Percentiles rank a stretch among this genome's conserved stretches.
Evolutionary conservation across 2,329 filamentous ascomycete species (phyloP).

Genomic region (Claviceps maximensis): DNA sequence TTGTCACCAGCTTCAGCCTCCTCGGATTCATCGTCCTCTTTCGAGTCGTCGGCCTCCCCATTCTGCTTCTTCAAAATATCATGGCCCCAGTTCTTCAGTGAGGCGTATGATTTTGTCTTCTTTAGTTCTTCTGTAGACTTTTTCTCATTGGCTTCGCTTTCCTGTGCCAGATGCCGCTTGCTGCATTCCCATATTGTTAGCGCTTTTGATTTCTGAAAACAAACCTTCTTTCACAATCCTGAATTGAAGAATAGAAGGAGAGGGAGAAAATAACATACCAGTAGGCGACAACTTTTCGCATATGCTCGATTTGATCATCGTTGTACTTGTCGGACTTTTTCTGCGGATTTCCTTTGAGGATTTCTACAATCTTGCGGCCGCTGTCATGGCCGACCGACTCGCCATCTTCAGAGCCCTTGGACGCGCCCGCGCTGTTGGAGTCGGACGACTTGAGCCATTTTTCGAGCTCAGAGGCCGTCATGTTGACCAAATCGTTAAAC

Average conservation of each 20-base stretch:
- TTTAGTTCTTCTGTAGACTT: constrained; percentile 31
- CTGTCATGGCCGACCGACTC: constrained; percentile 53
- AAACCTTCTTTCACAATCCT: too few relatives aligned
- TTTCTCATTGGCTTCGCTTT: constrained; percentile 42
- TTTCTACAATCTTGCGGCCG: constrained; percentile 49
- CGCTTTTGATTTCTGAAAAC: too few relatives aligned
- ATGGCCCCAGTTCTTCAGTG: constrained; percentile 50
- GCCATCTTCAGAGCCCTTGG: constrained; percentile 40
- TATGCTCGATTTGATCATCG: constrained; percentile 41
- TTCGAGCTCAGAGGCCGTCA: constrained; percentile 46
- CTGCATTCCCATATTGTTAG: too few relatives aligned
- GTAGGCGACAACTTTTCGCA: constrained; percentile 50
- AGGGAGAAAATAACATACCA: constrained; percentile 23
- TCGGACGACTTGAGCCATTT: constrained; percentile 47
- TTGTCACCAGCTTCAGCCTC: constrained; percentile 15
- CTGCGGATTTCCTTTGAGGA: constrained; percentile 46
- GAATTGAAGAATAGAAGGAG: background rate
- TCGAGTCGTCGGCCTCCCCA: constrained; percentile 4
- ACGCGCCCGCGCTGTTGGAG: constrained; percentile 46
- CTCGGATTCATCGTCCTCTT: constrained; percentile 5
- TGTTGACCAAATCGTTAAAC: constrained; percentile 55
- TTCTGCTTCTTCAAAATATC: constrained; percentile 32
- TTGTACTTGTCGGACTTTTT: constrained; percentile 44
- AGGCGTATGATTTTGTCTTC: constrained; percentile 40
- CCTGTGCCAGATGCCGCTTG: constrained; percentile 53